Base-by-base conservation (phyloP, 176 grass and related monocot species). In the Hsuehochloa calcarea region DNA sequence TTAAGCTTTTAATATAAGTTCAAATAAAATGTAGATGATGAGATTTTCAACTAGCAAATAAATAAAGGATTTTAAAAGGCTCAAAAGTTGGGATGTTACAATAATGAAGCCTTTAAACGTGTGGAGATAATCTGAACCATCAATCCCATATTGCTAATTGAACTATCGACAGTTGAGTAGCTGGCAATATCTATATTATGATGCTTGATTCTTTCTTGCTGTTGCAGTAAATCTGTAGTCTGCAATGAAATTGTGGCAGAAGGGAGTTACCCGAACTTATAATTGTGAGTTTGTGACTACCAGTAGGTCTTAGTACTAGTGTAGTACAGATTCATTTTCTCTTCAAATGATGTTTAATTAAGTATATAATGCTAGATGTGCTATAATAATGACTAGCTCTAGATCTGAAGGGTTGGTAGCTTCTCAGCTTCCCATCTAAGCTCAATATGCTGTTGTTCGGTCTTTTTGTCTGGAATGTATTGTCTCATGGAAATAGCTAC, bases 151-250 rank as follows among this genome's bases (percentile, higher is more conserved):
- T 37, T 55, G 47, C 27, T 35, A 54, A 22, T 68, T 68, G 35
- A 16, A 41, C 35, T 68, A 47, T 31, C 25, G 26, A 61, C 58
- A 74, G 45, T 51, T 51, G 19, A 6, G 58, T 41, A 46, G 16
- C 15, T 78, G 15, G 74, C n/a, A 43, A 78, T 63, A 63, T 50
- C 17, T 47, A 45, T 63, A 20, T 45, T 31, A 78, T 34, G 9
- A 49, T 79, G 63, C 27, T 52, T 80, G 43, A 61, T 80, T 80
- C 63, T 67, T 72, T 73, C 4, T 73, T 73, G 40, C 29, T 83
- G 26, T 29, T 64, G 44, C 23, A 19, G 7, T 50, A 27, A 23
- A 26, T 71, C 12, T 72, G 25, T 81, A 70, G 5, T 43, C 79
- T 26, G 64, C 62, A 38, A 37, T 25, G 35, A 82, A 82, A 37